phyloP scores from a whole-genome alignment of 306 rosid genomes.

The Rubus idaeus region DNA sequence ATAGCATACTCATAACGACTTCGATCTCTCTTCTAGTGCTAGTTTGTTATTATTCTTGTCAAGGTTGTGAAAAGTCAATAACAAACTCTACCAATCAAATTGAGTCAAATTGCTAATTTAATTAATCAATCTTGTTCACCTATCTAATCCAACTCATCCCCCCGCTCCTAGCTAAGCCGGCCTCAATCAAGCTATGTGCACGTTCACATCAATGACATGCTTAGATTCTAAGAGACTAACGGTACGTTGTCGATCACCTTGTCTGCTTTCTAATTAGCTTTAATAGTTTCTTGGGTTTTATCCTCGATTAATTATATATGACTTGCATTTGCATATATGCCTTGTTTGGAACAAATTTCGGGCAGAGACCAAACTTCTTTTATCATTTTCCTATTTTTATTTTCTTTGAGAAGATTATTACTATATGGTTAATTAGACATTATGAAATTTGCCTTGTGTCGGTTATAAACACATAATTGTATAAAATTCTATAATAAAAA shows the following conservation, averaged over 20 bases:
- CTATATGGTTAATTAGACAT: too few species aligned
- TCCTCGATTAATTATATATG: too few species aligned
- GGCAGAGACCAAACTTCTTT: too few species aligned
- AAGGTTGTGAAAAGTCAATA: constrained; percentile 43
- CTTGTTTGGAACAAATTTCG: too few species aligned
- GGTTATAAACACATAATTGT: too few species aligned
- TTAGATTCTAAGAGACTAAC: constrained; percentile 42
- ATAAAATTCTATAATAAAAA: too few species aligned
- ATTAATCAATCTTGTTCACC: constrained; percentile 50
- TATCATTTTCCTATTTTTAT: too few species aligned
- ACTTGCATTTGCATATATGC: too few species aligned
- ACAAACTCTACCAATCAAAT: constrained; percentile 68
- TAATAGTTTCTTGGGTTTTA: neutral
- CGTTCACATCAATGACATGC: constrained; percentile 11
- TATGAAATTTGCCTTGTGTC: too few species aligned
- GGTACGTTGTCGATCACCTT: constrained; percentile 26
- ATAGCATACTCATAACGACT: constrained; percentile 13
- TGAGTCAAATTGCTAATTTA: neutral
- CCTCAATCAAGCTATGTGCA: too few species aligned
- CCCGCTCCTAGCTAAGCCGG: neutral
- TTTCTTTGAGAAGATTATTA: too few species aligned
- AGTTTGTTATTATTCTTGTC: constrained; percentile 11
- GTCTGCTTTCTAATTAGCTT: neutral
- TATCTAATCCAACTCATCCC: constrained; percentile 41
- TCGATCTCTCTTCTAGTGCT: constrained; percentile 1